Percentiles rank a stretch among this genome's conserved stretches.
These are phyloP conservation scores for Colletotrichum horii DNA, from an alignment of 2,329 filamentous ascomycete genomes.

Conservation along the genomic window DNA sequence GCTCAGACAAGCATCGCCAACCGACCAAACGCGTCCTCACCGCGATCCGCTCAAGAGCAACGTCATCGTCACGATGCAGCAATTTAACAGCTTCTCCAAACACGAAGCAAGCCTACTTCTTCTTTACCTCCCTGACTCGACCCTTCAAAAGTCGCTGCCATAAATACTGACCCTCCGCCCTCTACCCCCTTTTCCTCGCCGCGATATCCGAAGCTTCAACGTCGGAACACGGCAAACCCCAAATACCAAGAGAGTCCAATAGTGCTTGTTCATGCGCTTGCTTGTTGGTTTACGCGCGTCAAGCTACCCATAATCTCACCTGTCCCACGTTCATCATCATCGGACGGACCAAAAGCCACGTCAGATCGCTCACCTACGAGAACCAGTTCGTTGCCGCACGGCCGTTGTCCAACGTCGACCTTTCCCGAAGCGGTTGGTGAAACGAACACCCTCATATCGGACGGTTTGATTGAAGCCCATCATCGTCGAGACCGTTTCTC, in stretches of 20 bases:
- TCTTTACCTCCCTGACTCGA: not conserved
- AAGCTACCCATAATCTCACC: not conserved
- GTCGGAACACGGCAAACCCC: not conserved
- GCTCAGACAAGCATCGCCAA: not conserved
- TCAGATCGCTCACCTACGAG: not conserved
- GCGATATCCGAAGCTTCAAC: not conserved
- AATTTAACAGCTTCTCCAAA: not conserved
- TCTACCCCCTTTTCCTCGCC: not conserved
- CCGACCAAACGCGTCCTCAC: not conserved
- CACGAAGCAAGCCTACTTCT: not conserved
- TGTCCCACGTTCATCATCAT: not conserved
- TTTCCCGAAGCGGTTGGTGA: conserved; percentile 2
- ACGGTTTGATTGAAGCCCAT: conserved; percentile 9
- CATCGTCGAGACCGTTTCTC: not conserved
- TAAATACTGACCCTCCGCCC: not conserved
- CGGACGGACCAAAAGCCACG: not conserved
- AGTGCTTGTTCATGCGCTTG: not conserved
- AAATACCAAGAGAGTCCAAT: not conserved
- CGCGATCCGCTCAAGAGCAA: not conserved
- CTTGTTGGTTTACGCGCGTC: not conserved
- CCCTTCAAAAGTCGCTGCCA: not conserved
- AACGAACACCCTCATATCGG: conserved; percentile 14
- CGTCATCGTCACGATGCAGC: not conserved
- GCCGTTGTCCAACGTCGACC: not conserved
- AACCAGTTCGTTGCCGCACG: not conserved